A percentile compares a stretch with the other conserved stretches of the same genome.
phyloP scores from a whole-genome alignment of 176 grass and related monocot genomes.

The Raddia distichophylla region DNA sequence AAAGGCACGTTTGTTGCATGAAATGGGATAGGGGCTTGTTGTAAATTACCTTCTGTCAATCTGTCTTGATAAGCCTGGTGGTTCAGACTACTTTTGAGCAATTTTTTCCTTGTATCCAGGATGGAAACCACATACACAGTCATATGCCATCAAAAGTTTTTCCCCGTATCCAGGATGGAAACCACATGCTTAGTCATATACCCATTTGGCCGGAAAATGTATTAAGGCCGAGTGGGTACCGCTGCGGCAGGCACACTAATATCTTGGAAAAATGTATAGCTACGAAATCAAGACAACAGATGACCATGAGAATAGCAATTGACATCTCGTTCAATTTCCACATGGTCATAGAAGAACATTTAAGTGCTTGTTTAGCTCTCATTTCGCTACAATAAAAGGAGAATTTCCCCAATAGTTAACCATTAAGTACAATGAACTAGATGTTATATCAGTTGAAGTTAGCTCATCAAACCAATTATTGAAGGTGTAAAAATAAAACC shows the following conservation, averaged over 20 bases:
- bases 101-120: background rate
- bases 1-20: constrained; percentile 29
- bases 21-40: constrained; percentile 27
- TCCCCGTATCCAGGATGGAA: background rate
- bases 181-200: background rate
- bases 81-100: background rate
- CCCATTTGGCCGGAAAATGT: background rate
- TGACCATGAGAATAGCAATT: background rate
- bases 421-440: background rate
- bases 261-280: background rate
- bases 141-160: background rate
- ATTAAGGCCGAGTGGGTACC: background rate
- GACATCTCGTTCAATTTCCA: background rate
- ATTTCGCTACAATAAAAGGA: background rate
- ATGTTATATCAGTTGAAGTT: background rate
- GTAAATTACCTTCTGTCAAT: constrained; percentile 37
- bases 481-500: background rate
- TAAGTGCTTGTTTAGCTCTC: background rate
- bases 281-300: background rate
- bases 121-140: background rate
- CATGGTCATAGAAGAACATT: background rate
- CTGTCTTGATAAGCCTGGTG: background rate
- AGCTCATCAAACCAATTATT: background rate
- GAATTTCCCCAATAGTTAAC: background rate
- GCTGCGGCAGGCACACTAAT: background rate